Evolutionary conservation across 2,329 filamentous ascomycete genomes (phyloP).

Genomic region (Xylariaceae sp.): DNA sequence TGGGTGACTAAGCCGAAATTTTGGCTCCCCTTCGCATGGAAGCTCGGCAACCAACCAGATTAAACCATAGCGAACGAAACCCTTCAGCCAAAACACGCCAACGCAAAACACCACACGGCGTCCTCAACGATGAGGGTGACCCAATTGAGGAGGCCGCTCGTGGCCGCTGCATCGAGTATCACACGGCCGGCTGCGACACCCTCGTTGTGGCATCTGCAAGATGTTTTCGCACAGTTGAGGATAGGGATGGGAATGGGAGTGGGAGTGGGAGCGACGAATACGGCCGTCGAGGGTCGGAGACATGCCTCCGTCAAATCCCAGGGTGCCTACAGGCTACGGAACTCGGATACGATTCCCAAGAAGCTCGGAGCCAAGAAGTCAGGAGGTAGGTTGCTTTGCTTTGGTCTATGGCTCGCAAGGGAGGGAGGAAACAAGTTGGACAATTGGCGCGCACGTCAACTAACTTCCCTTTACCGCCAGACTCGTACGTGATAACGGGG

Average conservation of each 20-base stretch:
- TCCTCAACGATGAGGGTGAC: slow-evolving; percentile 36
- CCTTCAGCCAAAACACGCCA: neutral
- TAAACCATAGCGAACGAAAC: slow-evolving; percentile 1
- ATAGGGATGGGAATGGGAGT: no score
- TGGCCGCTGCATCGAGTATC: slow-evolving; percentile 31
- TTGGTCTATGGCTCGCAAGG: neutral
- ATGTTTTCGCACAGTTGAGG: slow-evolving; percentile 28
- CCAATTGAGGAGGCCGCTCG: slow-evolving; percentile 40
- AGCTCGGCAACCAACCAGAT: slow-evolving; percentile 6
- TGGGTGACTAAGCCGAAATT: slow-evolving; percentile 36
- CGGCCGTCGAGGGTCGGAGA: slow-evolving; percentile 44
- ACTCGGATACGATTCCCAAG: slow-evolving; percentile 61
- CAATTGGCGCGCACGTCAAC: neutral
- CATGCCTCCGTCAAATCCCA: slow-evolving; percentile 58
- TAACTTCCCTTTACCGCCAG: slow-evolving; percentile 36
- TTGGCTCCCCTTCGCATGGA: slow-evolving; percentile 18
- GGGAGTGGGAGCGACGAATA: slow-evolving; percentile 28
- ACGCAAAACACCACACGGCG: slow-evolving; percentile 11
- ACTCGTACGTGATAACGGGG: slow-evolving; percentile 88
- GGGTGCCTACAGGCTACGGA: slow-evolving; percentile 61
- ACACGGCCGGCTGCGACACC: slow-evolving; percentile 18
- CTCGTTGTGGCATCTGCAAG: slow-evolving; percentile 32
- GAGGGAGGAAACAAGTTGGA: neutral
- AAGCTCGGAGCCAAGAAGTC: slow-evolving; percentile 92
- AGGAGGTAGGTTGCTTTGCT: slow-evolving; percentile 56